These are phyloP conservation scores for Trifolium repens DNA, from an alignment of 306 rosid genomes.

Conservation along the genomic window DNA sequence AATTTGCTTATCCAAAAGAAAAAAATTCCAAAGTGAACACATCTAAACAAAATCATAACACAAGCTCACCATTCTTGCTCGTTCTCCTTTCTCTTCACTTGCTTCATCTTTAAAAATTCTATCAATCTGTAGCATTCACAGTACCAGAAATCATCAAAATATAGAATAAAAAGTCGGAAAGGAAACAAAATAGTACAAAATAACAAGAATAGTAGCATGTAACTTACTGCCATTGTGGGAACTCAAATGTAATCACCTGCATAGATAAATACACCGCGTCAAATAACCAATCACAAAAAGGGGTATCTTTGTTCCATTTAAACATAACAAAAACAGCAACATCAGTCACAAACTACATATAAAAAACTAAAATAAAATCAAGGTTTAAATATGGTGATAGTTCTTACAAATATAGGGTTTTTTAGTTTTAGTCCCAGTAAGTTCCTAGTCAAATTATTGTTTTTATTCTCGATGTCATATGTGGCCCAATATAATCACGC, in stretches of 20 bases:
- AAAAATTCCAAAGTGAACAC: neutral
- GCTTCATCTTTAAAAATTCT: slow-evolving; percentile 92
- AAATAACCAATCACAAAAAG: too few relatives aligned
- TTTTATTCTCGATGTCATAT: too few relatives aligned
- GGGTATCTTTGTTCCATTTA: too few relatives aligned
- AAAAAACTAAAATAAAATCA: too few relatives aligned
- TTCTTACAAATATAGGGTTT: too few relatives aligned
- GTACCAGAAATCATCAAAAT: neutral
- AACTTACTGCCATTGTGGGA: slow-evolving; percentile 68
- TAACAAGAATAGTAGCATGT: slow-evolving; percentile 10
- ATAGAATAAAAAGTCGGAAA: neutral
- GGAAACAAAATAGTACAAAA: neutral
- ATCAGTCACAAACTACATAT: too few relatives aligned
- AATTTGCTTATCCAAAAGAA: too few relatives aligned
- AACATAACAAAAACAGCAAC: too few relatives aligned
- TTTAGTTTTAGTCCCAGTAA: too few relatives aligned
- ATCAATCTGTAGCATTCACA: slow-evolving; percentile 60
- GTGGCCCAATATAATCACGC: too few relatives aligned
- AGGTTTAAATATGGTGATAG: too few relatives aligned
- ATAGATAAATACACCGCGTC: neutral
- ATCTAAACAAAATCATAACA: slow-evolving; percentile 7
- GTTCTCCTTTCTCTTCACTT: slow-evolving; percentile 94
- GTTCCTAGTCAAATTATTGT: too few relatives aligned
- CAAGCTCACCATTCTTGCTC: slow-evolving; percentile 85
- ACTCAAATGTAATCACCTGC: neutral